Base-by-base conservation (phyloP, 2,329 filamentous ascomycete species). In the Apiospora marii region DNA sequence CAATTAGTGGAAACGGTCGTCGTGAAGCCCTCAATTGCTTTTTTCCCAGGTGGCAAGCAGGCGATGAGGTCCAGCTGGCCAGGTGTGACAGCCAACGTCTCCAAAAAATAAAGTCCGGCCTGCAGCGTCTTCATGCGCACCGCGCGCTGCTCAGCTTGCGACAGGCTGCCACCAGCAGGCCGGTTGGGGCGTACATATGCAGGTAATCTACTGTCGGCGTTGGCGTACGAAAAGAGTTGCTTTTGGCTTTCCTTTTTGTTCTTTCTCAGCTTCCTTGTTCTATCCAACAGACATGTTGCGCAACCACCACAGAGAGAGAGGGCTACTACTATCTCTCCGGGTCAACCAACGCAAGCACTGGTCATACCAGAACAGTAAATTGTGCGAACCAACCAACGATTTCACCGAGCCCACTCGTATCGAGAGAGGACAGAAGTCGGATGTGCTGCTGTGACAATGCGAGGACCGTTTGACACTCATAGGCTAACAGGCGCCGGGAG, bases 1-100 rank as follows among this genome's bases (percentile, higher is more conserved):
- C 51, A 51, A n/a, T 27, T 58, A 30, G 51, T 58, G 51, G 51
- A 58, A 51, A 58, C 51, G 51, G 51, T 34, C 27, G 14, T 58
- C 27, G 14, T 58, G 27, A 10, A 49, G 46, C 19, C 27, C 27
- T 30, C 2, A 3, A 12, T 58, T 58, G 51, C 27, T 58, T 53
- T 53, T 53, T 58, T 34, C 14, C 14, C 14, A 34, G 27, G 51
- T 58, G 51, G 51, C 51, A 34, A 58, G 16, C 5, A 19, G 13
- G n/a, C n/a, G 30, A 19, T 10, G 24, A 34, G 12, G 27, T 16
- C 51, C 51, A 58, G 27, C 13, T 16, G 4, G 24, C 13, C 51
- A 58, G 27, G 27, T 58, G 27, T 58, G 51, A 16, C 51, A 34
- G 3, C 27, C 51, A 34, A 19, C 51, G 27, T 30, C 51, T 58